Percentiles rank a stretch among this genome's conserved stretches.
Conservation (phyloP, 2,329 filamentous ascomycete genomes). For the Zymoseptoria tritici region DNA sequence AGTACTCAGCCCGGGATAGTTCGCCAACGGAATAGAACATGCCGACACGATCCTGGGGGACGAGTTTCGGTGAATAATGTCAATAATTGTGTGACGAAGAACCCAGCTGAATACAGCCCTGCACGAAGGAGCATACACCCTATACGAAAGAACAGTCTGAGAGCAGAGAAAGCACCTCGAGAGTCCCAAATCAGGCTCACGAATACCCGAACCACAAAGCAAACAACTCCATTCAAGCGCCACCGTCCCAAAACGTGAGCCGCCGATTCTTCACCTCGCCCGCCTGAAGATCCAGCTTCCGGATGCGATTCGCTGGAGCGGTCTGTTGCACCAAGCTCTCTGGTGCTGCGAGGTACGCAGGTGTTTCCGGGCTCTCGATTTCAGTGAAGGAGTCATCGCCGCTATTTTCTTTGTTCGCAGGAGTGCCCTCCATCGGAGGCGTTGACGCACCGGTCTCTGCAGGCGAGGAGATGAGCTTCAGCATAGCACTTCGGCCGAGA, state of each 20-base stretch:
- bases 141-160: not conserved
- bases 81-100: not conserved
- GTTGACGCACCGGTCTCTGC: constrained; percentile 4
- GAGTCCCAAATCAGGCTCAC: not conserved
- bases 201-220: not conserved
- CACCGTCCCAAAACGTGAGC: constrained; percentile 23
- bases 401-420: constrained; percentile 22
- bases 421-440: constrained; percentile 5
- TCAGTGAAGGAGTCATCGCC: constrained; percentile 7
- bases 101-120: not conserved
- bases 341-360: constrained; percentile 25
- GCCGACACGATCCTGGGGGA: not conserved
- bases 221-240: constrained; percentile 1
- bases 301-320: constrained; percentile 28
- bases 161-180: not conserved
- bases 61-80: not conserved
- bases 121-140: not conserved
- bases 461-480: constrained; percentile 16
- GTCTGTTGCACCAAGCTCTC: constrained; percentile 28
- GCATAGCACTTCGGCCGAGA: constrained; percentile 21
- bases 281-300: constrained; percentile 25
- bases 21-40: not conserved
- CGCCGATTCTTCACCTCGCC: constrained; percentile 22
- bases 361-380: constrained; percentile 26
- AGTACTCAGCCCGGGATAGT: not conserved